Percentiles rank a stretch among this genome's conserved stretches.
These are phyloP conservation scores for Camillea tinctor DNA, from an alignment of 2,329 filamentous ascomycete genomes.

Conservation along the genomic window DNA sequence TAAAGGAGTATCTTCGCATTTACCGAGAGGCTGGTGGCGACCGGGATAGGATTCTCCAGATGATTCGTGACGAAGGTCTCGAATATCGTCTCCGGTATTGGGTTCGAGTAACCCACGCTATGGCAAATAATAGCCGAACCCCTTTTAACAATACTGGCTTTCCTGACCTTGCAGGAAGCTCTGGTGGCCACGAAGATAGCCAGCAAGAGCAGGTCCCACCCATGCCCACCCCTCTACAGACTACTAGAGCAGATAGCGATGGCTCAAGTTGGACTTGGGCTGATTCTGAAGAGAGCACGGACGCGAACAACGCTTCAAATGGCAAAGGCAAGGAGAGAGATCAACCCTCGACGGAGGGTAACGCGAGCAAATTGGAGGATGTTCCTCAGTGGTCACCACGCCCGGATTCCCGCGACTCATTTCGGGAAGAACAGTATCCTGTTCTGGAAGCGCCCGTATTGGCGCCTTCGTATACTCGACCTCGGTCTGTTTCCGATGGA, in stretches of 20 bases:
- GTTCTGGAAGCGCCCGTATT: slow-evolving; percentile 9
- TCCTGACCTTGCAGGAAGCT: background rate
- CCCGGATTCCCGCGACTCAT: background rate
- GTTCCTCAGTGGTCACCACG: slow-evolving; percentile 4
- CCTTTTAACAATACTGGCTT: background rate
- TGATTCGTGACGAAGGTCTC: slow-evolving; percentile 60
- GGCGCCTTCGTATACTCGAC: slow-evolving; percentile 33
- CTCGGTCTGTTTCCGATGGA: slow-evolving; percentile 58
- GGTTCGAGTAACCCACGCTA: slow-evolving; percentile 51
- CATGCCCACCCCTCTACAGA: slow-evolving; percentile 16
- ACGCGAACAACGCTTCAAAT: slow-evolving; percentile 14
- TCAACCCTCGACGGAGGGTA: background rate
- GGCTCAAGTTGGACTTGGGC: slow-evolving; percentile 31
- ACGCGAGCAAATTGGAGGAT: slow-evolving; percentile 1
- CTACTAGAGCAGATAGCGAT: slow-evolving; percentile 22
- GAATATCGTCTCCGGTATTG: slow-evolving; percentile 59
- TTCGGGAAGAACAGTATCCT: slow-evolving; percentile 1
- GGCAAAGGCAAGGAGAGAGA: slow-evolving; percentile 21
- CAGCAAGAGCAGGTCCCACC: background rate
- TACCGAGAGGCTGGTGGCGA: slow-evolving; percentile 61
- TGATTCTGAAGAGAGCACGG: slow-evolving; percentile 24
- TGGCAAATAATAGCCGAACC: slow-evolving; percentile 13
- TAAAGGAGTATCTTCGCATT: slow-evolving; percentile 51
- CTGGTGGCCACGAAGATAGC: background rate
- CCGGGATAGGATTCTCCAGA: slow-evolving; percentile 55